Evolutionary conservation across 108 stramenopile genomes (phyloP).

Genomic region (Mayamaea pseudoterrestris): DNA sequence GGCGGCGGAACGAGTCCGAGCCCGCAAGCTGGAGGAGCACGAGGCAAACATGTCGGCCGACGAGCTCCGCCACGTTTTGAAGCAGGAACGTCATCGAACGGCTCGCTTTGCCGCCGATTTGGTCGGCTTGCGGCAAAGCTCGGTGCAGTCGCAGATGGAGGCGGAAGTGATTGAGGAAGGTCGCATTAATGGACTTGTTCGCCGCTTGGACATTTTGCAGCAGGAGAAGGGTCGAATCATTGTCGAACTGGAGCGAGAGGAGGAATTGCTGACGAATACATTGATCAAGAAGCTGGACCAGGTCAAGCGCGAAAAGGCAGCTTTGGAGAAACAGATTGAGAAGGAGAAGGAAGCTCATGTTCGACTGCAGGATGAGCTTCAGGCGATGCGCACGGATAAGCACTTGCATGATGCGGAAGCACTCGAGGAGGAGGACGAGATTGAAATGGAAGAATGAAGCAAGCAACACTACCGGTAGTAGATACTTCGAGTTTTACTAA

Average conservation of each 20-base stretch:
- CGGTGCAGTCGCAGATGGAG: slow-evolving; percentile 23
- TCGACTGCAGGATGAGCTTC: slow-evolving; percentile 4
- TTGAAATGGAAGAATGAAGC: not conserved
- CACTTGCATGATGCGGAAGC: not conserved
- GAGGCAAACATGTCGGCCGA: slow-evolving; percentile 17
- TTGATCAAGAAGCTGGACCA: slow-evolving; percentile 28
- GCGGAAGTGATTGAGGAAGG: slow-evolving; percentile 33
- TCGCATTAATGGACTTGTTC: slow-evolving; percentile 25
- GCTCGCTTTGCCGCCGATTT: slow-evolving; percentile 14
- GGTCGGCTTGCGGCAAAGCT: slow-evolving; percentile 9
- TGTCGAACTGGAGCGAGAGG: slow-evolving; percentile 31
- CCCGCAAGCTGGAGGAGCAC: slow-evolving; percentile 19
- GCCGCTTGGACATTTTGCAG: slow-evolving; percentile 20
- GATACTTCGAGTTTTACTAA: no score
- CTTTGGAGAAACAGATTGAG: slow-evolving; percentile 21
- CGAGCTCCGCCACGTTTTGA: slow-evolving; percentile 16
- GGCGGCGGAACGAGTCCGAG: slow-evolving; percentile 16
- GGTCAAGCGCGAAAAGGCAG: slow-evolving; percentile 21
- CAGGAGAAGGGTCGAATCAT: slow-evolving; percentile 34
- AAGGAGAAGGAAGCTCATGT: slow-evolving; percentile 12
- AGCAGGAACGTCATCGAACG: slow-evolving; percentile 24
- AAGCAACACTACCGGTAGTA: no score
- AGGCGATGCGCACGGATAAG: not conserved
- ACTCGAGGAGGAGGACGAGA: slow-evolving; percentile 1
- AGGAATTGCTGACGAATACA: slow-evolving; percentile 35